Evolutionary conservation across 768 basidiomycete genomes (phyloP), one percentile per base, ranked within the genome.

Genomic region (Rhizopogon vesiculosus): DNA sequence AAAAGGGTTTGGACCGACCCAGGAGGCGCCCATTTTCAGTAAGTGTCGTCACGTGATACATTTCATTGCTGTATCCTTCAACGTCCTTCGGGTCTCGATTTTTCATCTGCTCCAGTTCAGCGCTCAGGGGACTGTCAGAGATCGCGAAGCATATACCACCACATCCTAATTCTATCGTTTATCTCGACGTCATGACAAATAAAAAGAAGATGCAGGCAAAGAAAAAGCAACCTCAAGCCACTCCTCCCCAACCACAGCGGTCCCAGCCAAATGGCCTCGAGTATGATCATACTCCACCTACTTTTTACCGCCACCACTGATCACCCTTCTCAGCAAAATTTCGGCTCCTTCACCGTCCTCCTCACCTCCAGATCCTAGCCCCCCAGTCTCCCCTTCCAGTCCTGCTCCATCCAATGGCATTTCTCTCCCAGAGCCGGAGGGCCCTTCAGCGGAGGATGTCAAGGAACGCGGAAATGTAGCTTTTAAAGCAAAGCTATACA

Each of bases 401-500:
- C 8, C 57, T 31, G 19, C 31, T 4, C 46, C 57, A 52, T 13
- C 61, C 8, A 40, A 38, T 41, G 49, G 48, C 29, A 39, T 63
- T 29, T 58, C 61, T 45, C 13, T 52, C 42, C 45, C 39, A 19
- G 57, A 57, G 53, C 63, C 66, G 39, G 51, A 57, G 25, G 82
- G 82, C 25, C 69, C 73, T 22, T 59, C 66, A 3, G 73, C 74
- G 45, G 74, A 73, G 18, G 85, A 87, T 7, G 85, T 89, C 62
- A 77, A 93, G 67, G 89, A 90, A 64, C 72, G 81, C 53, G 91
- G 91, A 13, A 93, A 93, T 69, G 72, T 74, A 2, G 78, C 85
- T 1, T 93, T 92, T 73, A 91, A 86, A 66, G 78, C 76, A 3
- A 80, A 75, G 54, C 74, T 74, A 59, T 92, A 85, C 66, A 69